These are phyloP conservation scores for Sedum album DNA, from an alignment of 164 flowering plant species.

Conservation along the genomic window DNA sequence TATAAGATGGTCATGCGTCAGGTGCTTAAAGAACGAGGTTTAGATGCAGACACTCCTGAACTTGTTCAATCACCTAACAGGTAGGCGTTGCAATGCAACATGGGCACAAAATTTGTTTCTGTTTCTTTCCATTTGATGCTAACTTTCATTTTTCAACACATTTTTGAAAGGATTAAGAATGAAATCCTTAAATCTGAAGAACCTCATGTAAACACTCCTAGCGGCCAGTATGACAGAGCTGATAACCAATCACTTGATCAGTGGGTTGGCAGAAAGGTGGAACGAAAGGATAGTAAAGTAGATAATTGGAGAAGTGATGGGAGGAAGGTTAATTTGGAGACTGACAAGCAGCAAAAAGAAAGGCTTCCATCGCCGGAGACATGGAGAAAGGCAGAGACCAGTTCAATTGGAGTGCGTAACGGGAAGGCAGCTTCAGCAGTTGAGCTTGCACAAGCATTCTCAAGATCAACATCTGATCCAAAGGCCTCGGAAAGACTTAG, in stretches of 20 bases:
- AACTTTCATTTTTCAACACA: background rate
- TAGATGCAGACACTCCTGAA: conserved; percentile 33
- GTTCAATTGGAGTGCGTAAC: conserved; percentile 24
- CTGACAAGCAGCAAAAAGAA: conserved; percentile 42
- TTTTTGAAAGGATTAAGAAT: background rate
- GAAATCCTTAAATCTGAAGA: conserved; percentile 17
- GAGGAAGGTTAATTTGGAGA: conserved; percentile 39
- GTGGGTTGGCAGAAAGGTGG: conserved; percentile 31
- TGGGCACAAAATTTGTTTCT: background rate
- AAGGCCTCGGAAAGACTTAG: conserved; percentile 30
- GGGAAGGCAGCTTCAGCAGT: conserved; percentile 70
- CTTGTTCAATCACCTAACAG: conserved; percentile 35
- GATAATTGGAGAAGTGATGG: conserved; percentile 35
- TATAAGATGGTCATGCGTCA: conserved; percentile 18
- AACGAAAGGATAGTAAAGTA: conserved; percentile 39
- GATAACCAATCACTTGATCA: conserved; percentile 32
- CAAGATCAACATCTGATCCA: conserved; percentile 46
- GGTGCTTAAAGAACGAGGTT: conserved; percentile 84
- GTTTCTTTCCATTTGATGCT: background rate
- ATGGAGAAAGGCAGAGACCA: conserved; percentile 51
- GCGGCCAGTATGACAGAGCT: conserved; percentile 31
- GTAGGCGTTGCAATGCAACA: conserved; percentile 23
- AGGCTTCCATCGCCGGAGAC: conserved; percentile 70
- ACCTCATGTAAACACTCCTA: conserved; percentile 21
- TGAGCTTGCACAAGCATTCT: conserved; percentile 79